Conservation (phyloP, 805 yeast genomes). For the Cyberlindnera meyerae region DNA sequence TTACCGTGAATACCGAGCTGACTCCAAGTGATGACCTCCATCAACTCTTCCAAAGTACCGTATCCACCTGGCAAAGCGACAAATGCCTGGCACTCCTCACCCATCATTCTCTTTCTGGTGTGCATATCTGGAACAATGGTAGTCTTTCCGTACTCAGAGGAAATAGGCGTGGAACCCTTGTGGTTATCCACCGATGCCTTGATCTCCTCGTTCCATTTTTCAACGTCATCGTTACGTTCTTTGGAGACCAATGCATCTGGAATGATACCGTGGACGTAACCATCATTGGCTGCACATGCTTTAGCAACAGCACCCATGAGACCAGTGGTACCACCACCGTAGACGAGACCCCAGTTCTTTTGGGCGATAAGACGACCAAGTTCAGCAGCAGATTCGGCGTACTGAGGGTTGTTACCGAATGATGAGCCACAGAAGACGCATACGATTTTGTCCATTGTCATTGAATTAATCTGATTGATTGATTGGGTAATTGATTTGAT, state of each 20-base stretch:
- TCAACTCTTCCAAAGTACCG: conserved; percentile 84
- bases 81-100: conserved; percentile 78
- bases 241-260: conserved; percentile 77
- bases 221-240: conserved; percentile 49
- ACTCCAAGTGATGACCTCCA: conserved; percentile 89
- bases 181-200: conserved; percentile 55
- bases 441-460: conserved; percentile 34
- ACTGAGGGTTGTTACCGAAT: conserved; percentile 52
- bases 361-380: conserved; percentile 57
- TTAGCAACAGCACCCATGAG: conserved; percentile 75
- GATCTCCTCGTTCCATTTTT: conserved; percentile 43
- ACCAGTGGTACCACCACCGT: conserved; percentile 89
- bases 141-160: conserved; percentile 61
- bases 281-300: conserved; percentile 43
- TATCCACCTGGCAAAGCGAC: conserved; percentile 91
- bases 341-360: conserved; percentile 68
- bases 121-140: conserved; percentile 87
- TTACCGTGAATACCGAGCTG: conserved; percentile 82
- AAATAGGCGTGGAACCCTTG: conserved; percentile 58
- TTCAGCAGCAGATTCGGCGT: conserved; percentile 47
- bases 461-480: neutral
- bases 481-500: neutral
- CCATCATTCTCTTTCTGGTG: conserved; percentile 83
- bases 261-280: conserved; percentile 78
- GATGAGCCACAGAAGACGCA: conserved; percentile 90